Base-by-base conservation (phyloP, 352 stramenopile genomes). In the Phytophthora kernoviae region DNA sequence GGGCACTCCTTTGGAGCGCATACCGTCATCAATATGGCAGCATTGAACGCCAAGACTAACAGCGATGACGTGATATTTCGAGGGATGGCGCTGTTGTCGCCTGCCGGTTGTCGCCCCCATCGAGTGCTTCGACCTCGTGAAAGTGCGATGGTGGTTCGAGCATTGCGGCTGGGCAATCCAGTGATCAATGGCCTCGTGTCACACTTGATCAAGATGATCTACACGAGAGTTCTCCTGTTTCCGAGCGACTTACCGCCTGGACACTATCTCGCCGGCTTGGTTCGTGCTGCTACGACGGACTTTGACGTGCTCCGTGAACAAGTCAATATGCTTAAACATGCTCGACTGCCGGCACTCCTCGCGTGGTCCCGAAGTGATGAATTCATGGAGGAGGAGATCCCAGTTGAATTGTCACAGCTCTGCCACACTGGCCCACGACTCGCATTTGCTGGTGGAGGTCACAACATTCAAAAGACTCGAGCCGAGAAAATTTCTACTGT, bases 381-480 rank as follows among this genome's bases (percentile, higher is more conserved):
- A 45, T 75, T 79, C 50, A 80, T 88, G 56, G 70, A 87, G 54
- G 27, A 62, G 14, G 70, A 69, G 21, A 69, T 85, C 24, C 65
- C 70, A 0, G 22, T 43, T 32, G 71, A 88, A 40, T 61, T 88
- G 0, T 64, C 58, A 4, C 10, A 24, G 32, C 7, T 68, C 0
- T 78, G 76, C 15, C 57, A 73, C 48, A 34, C 53, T 46, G 70
- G 73, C 10, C 69, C 72, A 4, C 68, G 72, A 12, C 49, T 87
- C 17, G 68, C 54, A 11, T 87, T 84, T 49, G 34, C 37, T 22
- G 61, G 50, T 6, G 77, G 76, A 4, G 79, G 74, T 1, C 79
- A 87, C 64, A 88, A 88, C 49, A 69, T 87, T 33, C 79, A 88
- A 44, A 88, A 88, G 69, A 85, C 77, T 22, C 62, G 73, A 24